Conservation (phyloP, 441 rosid genomes). For the Eutrema salsugineum region DNA sequence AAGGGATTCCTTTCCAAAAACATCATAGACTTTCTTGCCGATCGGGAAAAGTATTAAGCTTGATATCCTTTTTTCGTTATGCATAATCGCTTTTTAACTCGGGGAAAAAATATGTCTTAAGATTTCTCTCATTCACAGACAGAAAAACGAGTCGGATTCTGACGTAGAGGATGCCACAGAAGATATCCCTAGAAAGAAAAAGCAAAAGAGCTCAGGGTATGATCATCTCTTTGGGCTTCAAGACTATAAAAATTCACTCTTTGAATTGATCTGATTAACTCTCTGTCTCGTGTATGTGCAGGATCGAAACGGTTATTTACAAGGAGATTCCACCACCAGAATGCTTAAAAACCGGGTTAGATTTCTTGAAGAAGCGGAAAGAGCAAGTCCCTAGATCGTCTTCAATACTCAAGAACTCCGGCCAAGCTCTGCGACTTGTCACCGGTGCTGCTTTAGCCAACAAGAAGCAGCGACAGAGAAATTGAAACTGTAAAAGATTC, state of each 20-base stretch:
- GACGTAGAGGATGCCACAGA: slow-evolving; percentile 63
- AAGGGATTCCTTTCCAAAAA: slow-evolving; percentile 79
- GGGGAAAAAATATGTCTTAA: slow-evolving; percentile 7
- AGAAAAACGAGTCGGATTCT: slow-evolving; percentile 54
- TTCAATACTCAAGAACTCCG: slow-evolving; percentile 62
- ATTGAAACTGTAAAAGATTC: not conserved
- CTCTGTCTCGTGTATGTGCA: slow-evolving; percentile 28
- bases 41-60: slow-evolving; percentile 66
- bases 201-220: slow-evolving; percentile 65
- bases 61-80: not conserved
- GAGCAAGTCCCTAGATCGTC: slow-evolving; percentile 73
- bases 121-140: slow-evolving; percentile 37
- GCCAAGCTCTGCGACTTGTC: slow-evolving; percentile 76
- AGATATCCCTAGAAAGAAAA: slow-evolving; percentile 48
- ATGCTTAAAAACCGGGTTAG: slow-evolving; percentile 66
- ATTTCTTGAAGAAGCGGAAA: slow-evolving; percentile 80
- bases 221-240: not conserved
- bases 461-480: slow-evolving; percentile 29
- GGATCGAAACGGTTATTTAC: slow-evolving; percentile 64
- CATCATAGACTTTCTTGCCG: slow-evolving; percentile 77
- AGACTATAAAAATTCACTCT: not conserved
- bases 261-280: not conserved
- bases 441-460: slow-evolving; percentile 54
- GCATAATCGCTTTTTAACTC: not conserved
- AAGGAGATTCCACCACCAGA: slow-evolving; percentile 66